These are phyloP conservation scores for Prosopis cineraria DNA, from an alignment of 306 rosid species.

Conservation along the genomic window DNA sequence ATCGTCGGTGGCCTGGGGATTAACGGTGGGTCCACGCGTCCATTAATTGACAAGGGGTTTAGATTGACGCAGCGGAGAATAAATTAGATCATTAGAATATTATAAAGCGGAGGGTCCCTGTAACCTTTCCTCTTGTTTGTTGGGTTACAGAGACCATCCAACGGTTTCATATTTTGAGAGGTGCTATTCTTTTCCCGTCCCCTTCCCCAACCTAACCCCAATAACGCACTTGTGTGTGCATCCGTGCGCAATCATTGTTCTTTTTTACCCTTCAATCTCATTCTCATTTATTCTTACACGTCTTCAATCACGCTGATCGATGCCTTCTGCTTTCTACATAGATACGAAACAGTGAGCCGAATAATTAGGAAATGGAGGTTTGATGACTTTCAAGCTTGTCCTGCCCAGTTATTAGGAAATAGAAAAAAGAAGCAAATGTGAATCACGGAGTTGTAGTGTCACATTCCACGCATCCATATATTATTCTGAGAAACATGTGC, in stretches of 20 bases:
- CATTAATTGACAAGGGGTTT: neutral
- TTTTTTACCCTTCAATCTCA: neutral
- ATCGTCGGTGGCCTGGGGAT: constrained; percentile 8
- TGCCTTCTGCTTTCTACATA: neutral
- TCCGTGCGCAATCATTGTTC: constrained; percentile 39
- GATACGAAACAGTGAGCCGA: neutral
- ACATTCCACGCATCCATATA: constrained; percentile 9
- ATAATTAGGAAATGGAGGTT: too few relatives aligned
- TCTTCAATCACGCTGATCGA: neutral
- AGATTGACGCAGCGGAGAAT: neutral
- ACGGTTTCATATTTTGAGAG: neutral
- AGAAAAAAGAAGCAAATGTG: constrained; percentile 7
- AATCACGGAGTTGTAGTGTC: constrained; percentile 23
- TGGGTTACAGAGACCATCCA: neutral
- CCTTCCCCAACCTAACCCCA: constrained; percentile 32
- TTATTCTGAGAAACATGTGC: neutral
- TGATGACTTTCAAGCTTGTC: constrained; percentile 11
- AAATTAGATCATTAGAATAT: neutral
- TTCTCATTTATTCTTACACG: constrained; percentile 15
- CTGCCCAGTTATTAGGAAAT: neutral
- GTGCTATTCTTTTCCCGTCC: constrained; percentile 27
- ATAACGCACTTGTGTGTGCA: constrained; percentile 17
- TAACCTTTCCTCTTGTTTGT: neutral
- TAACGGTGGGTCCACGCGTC: neutral
- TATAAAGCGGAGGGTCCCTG: neutral